Percentiles rank a stretch among this genome's conserved stretches.
Conservation (phyloP, 768 basidiomycete genomes). For the Harrya chromipes region DNA sequence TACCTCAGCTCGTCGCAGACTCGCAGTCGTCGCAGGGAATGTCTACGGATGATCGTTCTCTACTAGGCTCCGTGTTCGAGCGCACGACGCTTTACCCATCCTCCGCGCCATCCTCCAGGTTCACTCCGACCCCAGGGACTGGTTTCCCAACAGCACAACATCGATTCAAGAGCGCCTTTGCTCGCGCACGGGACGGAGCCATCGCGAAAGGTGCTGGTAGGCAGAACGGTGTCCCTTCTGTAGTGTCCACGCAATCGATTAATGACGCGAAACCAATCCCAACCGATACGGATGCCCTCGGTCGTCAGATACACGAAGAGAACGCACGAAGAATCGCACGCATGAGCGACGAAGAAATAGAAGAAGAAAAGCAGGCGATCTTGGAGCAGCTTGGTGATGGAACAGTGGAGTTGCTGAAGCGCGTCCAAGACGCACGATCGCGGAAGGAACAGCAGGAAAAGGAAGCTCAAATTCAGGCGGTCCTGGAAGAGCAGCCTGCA, state of each 20-base stretch:
- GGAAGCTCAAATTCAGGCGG: neutral
- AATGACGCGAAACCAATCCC: slow-evolving; percentile 15
- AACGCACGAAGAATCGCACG: slow-evolving; percentile 58
- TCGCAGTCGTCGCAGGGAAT: slow-evolving; percentile 12
- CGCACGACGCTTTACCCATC: slow-evolving; percentile 31
- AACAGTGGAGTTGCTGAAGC: slow-evolving; percentile 56
- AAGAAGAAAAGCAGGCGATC: slow-evolving; percentile 62
- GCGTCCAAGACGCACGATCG: slow-evolving; percentile 20
- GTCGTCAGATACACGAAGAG: slow-evolving; percentile 58
- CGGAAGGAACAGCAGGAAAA: slow-evolving; percentile 11
- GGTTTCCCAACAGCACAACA: slow-evolving; percentile 68
- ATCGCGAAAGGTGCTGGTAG: slow-evolving; percentile 8
- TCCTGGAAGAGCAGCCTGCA: neutral
- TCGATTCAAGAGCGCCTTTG: slow-evolving; percentile 61
- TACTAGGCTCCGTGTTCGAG: slow-evolving; percentile 49
- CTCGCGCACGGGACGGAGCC: slow-evolving; percentile 42
- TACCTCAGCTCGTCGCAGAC: no score
- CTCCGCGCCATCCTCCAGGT: slow-evolving; percentile 20
- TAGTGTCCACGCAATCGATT: slow-evolving; percentile 26
- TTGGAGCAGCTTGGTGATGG: slow-evolving; percentile 69
- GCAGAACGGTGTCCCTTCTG: slow-evolving; percentile 16
- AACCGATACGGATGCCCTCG: slow-evolving; percentile 34
- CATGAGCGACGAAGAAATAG: slow-evolving; percentile 73
- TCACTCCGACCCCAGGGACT: slow-evolving; percentile 25
- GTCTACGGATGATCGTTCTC: slow-evolving; percentile 22